phyloP scores from a whole-genome alignment of 305 asterid genomes.

The Fraxinus latifolia region DNA sequence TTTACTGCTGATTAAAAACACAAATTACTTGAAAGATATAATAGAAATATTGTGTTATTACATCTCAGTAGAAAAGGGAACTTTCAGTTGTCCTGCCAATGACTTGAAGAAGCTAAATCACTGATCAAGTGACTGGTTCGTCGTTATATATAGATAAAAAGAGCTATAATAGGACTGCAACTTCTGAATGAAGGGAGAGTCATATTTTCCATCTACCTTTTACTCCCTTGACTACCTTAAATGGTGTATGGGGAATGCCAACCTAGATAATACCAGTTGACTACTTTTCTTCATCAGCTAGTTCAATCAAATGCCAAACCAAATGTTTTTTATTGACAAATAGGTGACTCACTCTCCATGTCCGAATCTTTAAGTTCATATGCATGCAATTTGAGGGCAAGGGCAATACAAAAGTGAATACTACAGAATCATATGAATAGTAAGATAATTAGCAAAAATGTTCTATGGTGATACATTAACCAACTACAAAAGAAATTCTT shows the following conservation, averaged over 20 bases:
- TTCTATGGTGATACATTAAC: not conserved
- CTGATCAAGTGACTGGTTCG: not conserved
- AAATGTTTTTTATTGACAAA: constrained; percentile 9
- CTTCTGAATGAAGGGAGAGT: not conserved
- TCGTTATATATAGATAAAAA: not conserved
- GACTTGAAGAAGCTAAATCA: constrained; percentile 4
- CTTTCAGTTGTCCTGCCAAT: not conserved
- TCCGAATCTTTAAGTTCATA: not conserved
- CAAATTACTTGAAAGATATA: constrained; percentile 11
- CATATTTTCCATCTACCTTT: constrained; percentile 8
- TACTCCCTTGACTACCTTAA: not conserved
- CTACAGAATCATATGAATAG: constrained; percentile 3
- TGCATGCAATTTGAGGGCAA: constrained; percentile 9
- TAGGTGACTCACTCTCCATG: constrained; percentile 2
- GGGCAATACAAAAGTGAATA: constrained; percentile 5
- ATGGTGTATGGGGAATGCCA: constrained; percentile 12
- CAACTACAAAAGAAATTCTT: no score
- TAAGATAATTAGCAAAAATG: constrained; percentile 1
- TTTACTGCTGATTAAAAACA: constrained; percentile 2
- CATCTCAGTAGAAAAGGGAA: constrained; percentile 1
- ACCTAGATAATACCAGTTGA: constrained; percentile 4
- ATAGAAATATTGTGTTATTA: not conserved
- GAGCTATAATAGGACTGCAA: constrained; percentile 3
- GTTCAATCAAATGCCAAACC: constrained; percentile 19
- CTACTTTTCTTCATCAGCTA: constrained; percentile 12